phyloP scores from a whole-genome alignment of 768 basidiomycete genomes.

The Tephrocybe sp. region DNA sequence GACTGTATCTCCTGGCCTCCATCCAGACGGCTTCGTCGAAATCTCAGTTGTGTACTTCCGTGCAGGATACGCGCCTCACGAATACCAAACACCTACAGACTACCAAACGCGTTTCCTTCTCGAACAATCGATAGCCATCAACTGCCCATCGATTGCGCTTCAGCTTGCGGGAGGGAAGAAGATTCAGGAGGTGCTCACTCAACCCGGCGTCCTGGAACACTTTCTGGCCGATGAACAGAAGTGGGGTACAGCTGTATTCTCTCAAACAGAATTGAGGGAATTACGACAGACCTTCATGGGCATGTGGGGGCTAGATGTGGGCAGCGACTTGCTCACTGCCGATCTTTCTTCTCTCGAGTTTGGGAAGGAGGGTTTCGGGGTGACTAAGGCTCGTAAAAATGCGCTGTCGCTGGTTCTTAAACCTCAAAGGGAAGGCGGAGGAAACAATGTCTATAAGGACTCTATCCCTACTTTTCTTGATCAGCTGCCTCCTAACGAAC shows the following conservation, averaged over 20 bases:
- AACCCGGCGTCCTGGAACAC: conserved; percentile 68
- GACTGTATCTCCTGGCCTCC: conserved; percentile 31
- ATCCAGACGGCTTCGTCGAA: conserved; percentile 45
- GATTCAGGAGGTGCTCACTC: conserved; percentile 84
- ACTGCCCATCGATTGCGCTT: conserved; percentile 87
- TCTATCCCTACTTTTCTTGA: conserved; percentile 81
- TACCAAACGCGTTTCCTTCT: conserved; percentile 77
- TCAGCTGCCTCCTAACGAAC: conserved; percentile 54
- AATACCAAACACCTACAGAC: conserved; percentile 65
- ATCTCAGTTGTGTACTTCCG: conserved; percentile 92
- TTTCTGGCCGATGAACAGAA: conserved; percentile 54
- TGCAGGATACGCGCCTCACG: conserved; percentile 81
- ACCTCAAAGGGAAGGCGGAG: conserved; percentile 97
- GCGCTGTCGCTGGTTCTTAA: conserved; percentile 79
- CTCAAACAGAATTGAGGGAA: conserved; percentile 42
- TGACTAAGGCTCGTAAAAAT: conserved; percentile 49
- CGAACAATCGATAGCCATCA: conserved; percentile 84
- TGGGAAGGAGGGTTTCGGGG: conserved; percentile 38
- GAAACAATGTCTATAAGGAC: conserved; percentile 90
- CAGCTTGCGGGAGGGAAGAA: conserved; percentile 98
- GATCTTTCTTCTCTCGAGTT: conserved; percentile 25
- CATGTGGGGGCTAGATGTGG: conserved; percentile 81
- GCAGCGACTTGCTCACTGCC: conserved; percentile 32
- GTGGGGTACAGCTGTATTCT: conserved; percentile 32
- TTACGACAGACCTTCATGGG: conserved; percentile 81